phyloP scores from a whole-genome alignment of 805 yeast genomes.

The Starmerella stigmatis region DNA sequence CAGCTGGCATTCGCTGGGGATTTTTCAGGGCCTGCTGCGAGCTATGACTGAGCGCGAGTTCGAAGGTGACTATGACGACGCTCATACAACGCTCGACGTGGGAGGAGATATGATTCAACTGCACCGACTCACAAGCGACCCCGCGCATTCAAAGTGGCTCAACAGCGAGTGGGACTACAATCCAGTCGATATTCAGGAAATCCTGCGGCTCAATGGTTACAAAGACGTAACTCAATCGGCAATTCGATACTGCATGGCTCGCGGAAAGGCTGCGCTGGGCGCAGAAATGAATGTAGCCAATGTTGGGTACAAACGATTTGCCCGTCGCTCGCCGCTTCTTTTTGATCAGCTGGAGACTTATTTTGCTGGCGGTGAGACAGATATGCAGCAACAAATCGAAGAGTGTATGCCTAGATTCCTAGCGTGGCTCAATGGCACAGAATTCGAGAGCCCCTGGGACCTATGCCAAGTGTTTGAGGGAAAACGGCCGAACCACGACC shows the following conservation, averaged over 20 bases:
- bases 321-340: slow-evolving; percentile 38
- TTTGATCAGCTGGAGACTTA: slow-evolving; percentile 38
- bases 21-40: slow-evolving; percentile 45
- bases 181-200: slow-evolving; percentile 34
- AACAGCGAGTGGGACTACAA: slow-evolving; percentile 34
- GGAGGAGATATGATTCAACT: slow-evolving; percentile 54
- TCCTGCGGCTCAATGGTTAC: slow-evolving; percentile 34
- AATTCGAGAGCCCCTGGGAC: slow-evolving; percentile 27
- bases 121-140: slow-evolving; percentile 27
- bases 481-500: slow-evolving; percentile 16
- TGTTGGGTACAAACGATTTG: slow-evolving; percentile 29
- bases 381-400: slow-evolving; percentile 35
- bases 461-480: slow-evolving; percentile 32
- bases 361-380: slow-evolving; percentile 44
- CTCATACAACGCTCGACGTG: slow-evolving; percentile 47
- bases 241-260: slow-evolving; percentile 38
- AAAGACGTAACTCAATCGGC: slow-evolving; percentile 4
- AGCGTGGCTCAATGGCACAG: slow-evolving; percentile 35
- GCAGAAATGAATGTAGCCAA: slow-evolving; percentile 37
- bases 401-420: slow-evolving; percentile 35
- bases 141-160: slow-evolving; percentile 25
- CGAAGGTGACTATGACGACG: slow-evolving; percentile 38
- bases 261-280: slow-evolving; percentile 44
- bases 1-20: slow-evolving; percentile 55
- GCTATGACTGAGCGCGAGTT: slow-evolving; percentile 46